A percentile compares a stretch with the other conserved stretches of the same genome.
Evolutionary conservation across 768 basidiomycete species (phyloP).

Genomic region (Clitopilus hobsonii): DNA sequence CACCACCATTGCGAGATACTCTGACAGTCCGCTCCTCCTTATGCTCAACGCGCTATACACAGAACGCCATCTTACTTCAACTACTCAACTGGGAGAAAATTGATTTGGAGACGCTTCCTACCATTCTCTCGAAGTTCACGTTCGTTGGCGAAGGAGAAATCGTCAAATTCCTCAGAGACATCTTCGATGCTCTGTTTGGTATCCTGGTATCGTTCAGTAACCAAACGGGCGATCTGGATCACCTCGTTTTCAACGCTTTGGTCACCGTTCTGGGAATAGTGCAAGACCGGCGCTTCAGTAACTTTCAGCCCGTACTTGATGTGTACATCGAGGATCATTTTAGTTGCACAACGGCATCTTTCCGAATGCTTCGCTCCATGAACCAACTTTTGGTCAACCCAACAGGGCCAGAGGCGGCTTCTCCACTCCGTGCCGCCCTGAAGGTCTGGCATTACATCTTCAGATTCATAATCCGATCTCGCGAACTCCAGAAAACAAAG

Average conservation of each 20-base stretch:
- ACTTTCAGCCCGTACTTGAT: constrained; percentile 91
- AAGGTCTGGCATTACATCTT: constrained; percentile 98
- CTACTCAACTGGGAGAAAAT: constrained; percentile 80
- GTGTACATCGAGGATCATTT: constrained; percentile 92
- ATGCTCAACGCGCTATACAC: constrained; percentile 89
- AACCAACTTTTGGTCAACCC: constrained; percentile 75
- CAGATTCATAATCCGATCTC: constrained; percentile 88
- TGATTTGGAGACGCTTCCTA: constrained; percentile 61
- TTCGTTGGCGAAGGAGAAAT: constrained; percentile 95
- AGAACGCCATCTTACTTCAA: constrained; percentile 79
- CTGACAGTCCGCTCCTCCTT: constrained; percentile 83
- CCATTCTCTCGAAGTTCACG: constrained; percentile 77
- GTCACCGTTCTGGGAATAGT: constrained; percentile 90
- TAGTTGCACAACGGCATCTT: constrained; percentile 71
- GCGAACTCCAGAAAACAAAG: constrained; percentile 81
- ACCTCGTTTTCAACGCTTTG: constrained; percentile 84
- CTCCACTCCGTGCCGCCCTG: constrained; percentile 78
- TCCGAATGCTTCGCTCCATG: constrained; percentile 86
- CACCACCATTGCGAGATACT: constrained; percentile 71
- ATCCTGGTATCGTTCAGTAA: constrained; percentile 78
- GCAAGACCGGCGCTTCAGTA: constrained; percentile 90
- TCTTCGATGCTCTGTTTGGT: constrained; percentile 90
- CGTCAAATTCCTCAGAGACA: constrained; percentile 85
- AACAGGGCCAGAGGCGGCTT: constrained; percentile 65
- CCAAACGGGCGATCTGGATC: constrained; percentile 73